Percentiles rank a stretch among this genome's conserved stretches.
Conservation (phyloP, 495 filamentous ascomycete species). For the Aspergillus panamensis region DNA sequence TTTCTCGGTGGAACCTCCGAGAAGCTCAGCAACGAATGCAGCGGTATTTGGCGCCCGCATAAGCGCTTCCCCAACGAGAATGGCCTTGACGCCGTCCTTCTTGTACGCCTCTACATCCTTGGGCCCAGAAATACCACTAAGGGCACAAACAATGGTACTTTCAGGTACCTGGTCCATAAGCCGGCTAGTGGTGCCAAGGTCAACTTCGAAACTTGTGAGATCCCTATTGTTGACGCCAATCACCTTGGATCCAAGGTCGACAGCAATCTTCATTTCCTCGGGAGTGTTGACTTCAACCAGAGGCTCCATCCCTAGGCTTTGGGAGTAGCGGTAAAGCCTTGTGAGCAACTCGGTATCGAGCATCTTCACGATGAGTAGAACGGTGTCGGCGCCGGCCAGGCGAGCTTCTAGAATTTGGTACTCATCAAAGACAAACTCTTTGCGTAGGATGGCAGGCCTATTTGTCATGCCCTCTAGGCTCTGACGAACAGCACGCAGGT, state of each 20-base stretch:
- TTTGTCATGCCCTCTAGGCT: slow-evolving; percentile 86
- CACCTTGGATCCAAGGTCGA: slow-evolving; percentile 83
- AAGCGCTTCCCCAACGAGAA: slow-evolving; percentile 92
- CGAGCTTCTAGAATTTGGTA: slow-evolving; percentile 97
- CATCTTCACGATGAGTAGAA: slow-evolving; percentile 98
- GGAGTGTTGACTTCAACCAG: slow-evolving; percentile 94
- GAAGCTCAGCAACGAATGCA: slow-evolving; percentile 75
- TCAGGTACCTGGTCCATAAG: slow-evolving; percentile 80
- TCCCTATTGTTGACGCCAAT: slow-evolving; percentile 99
- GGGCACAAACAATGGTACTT: slow-evolving; percentile 86
- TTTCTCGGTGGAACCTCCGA: slow-evolving; percentile 52
- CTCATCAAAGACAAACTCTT: slow-evolving; percentile 97
- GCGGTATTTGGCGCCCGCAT: slow-evolving; percentile 83
- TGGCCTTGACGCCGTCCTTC: slow-evolving; percentile 83
- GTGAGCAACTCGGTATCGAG: slow-evolving; percentile 70
- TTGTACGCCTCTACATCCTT: slow-evolving; percentile 86
- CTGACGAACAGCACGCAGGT: slow-evolving; percentile 82
- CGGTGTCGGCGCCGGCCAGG: slow-evolving; percentile 90
- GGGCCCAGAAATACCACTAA: slow-evolving; percentile 91
- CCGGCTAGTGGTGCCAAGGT: slow-evolving; percentile 88
- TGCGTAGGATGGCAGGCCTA: slow-evolving; percentile 84
- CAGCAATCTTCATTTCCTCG: slow-evolving; percentile 86
- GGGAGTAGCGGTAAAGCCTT: slow-evolving; percentile 80
- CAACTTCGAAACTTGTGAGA: slow-evolving; percentile 92
- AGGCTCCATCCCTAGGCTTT: slow-evolving; percentile 93